phyloP scores from a whole-genome alignment of 768 basidiomycete species.

The Serendipita sp. region DNA sequence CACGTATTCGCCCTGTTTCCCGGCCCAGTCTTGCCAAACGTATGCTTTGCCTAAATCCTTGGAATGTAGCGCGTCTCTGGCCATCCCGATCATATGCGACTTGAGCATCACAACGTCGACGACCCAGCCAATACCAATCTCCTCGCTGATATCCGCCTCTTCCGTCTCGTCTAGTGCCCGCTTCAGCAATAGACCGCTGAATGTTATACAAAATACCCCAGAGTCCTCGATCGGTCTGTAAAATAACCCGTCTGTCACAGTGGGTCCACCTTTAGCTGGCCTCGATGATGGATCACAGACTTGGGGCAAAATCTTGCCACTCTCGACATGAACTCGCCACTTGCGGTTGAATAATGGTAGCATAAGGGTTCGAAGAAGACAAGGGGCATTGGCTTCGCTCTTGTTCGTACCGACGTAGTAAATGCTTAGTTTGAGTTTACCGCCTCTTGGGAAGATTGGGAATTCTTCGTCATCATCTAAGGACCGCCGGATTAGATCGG shows the following conservation, averaged over 20 bases:
- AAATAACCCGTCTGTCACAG: background rate
- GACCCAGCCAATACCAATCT: background rate
- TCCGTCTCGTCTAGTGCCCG: background rate
- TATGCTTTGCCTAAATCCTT: background rate
- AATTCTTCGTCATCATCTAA: background rate
- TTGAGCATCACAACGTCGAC: conserved; percentile 1
- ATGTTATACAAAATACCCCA: background rate
- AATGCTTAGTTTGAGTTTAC: background rate
- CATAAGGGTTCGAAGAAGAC: background rate
- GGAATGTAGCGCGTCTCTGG: background rate
- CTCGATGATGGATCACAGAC: background rate
- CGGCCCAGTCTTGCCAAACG: background rate
- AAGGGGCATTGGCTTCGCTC: background rate
- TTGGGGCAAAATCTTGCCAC: conserved; percentile 2
- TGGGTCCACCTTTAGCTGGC: background rate
- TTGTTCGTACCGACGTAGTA: background rate
- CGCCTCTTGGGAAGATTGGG: background rate
- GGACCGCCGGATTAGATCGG: background rate
- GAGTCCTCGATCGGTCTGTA: background rate
- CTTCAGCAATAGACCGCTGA: background rate
- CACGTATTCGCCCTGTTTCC: background rate
- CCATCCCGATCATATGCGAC: background rate
- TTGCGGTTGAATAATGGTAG: background rate
- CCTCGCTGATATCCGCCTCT: background rate
- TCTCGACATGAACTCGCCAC: background rate